Evolutionary conservation across 1,284 basidiomycete species (phyloP), one percentile per base, ranked within the genome.

Genomic region (Melampsora larici-populina): DNA sequence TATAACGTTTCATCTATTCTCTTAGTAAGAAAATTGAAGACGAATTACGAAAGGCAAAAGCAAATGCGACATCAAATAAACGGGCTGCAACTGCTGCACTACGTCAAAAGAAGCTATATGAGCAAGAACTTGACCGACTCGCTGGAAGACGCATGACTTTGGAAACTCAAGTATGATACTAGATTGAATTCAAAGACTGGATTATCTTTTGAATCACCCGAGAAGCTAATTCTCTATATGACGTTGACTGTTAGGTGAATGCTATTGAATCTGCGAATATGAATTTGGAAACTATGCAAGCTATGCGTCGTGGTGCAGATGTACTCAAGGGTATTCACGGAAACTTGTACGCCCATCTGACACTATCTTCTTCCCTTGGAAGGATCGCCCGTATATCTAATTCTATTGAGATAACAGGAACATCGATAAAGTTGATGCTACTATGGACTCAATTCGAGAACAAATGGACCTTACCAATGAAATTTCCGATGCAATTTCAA

Each of bases 231-330:
- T 65, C 5, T 18, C n/a, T 71, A 18, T 43, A 36, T 46, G 11
- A 21, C 43, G 18, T 76, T 66, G 5, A 71, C 58, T 2, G 33
- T 5, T 79, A 87, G 86, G 87, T 99, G 80, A 96, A 97, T 85
- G 96, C 96, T 43, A 89, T 99, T 78, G 97, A 99, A 85, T 94
- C 92, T 26, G 97, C 97, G 68, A 99, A 98, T 86, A 89, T 99
- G 86, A 99, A 99, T 85, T 91, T 93, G 82, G 95, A 98, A 88
- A 98, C 94, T 40, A 95, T 99, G 92, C 87, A 89, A 36, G 95
- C 93, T 36, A 98, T 99, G 94, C 95, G 94, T 90, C 92, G 93
- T 85, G 97, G 93, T 60, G 89, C 94, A 0, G 90, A 92, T 80
- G 97, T 92, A 21, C 88, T 99, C 84, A 92, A 92, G 86, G 88